Evolutionary conservation across 768 basidiomycete species (phyloP), one percentile per base, ranked within the genome.

Genomic region (Ramaria sp.): DNA sequence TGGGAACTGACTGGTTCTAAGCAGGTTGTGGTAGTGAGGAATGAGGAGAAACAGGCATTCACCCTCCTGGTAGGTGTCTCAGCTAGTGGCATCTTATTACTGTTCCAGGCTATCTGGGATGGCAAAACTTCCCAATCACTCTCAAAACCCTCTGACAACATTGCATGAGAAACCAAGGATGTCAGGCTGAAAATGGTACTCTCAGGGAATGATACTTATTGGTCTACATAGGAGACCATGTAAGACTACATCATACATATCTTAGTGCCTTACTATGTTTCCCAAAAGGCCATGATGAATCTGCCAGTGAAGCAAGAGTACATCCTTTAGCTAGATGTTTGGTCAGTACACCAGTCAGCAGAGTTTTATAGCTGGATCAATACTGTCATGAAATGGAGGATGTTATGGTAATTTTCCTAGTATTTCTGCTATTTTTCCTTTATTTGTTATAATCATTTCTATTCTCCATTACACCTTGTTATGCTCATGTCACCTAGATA

Each of bases 1-100:
- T 76, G 64, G 54, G 64, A 59, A 1, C 33, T 62, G 24, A 60
- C 30, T 0, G 70, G 73, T 0, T 58, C 63, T 0, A 69, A 70
- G 54, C 75, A 77, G 53, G 71, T 76, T 2, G 46, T 62, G 0
- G 56, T 64, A 1, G 46, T 68, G 2, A 73, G 75, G 0, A 31
- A 54, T 11, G 73, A 74, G 1, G 74, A 76, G 56, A 77, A 77
- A 59, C 63, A 67, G 0, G 75, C 75, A 17, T 71, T 75, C 50
- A 76, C 74, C 0, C 30, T 75, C 0, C 42, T 73, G 12, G 66
- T 70, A 9, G 66, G 66, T 0, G 58, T 73, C 11, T 66, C 73
- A 0, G 59, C 45, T 7, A 58, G 61, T 46, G 72, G 75, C 0
- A 49, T 51, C 0, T 34, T 70, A 11, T 64, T 76, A 5, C 73